Percentiles rank a stretch among this genome's conserved stretches.
Conservation (phyloP, 208 protist species). For the Strigomonas galati region DNA sequence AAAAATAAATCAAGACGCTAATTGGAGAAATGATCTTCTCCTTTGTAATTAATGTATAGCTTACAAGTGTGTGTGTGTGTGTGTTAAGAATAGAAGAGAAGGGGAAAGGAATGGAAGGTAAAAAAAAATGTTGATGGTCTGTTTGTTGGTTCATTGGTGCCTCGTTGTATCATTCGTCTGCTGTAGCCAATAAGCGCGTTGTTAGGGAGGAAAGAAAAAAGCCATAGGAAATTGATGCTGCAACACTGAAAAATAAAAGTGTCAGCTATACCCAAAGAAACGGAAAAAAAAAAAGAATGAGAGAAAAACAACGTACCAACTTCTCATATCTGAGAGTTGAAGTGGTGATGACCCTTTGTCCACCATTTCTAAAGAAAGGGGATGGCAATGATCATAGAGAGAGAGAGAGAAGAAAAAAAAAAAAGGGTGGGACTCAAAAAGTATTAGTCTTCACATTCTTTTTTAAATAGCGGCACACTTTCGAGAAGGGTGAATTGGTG, state of each 20-base stretch:
- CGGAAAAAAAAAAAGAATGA: no score
- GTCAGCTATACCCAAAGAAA: background rate
- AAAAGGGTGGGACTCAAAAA: slow-evolving; percentile 1
- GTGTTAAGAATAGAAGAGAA: slow-evolving; percentile 13
- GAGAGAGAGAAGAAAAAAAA: background rate
- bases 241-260: no score
- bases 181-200: no score
- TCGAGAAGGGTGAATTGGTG: slow-evolving; percentile 24
- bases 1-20: background rate
- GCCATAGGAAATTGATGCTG: no score
- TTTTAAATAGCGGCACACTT: slow-evolving; percentile 19
- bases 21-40: background rate
- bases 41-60: no score
- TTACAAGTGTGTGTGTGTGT: no score
- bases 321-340: slow-evolving; percentile 7
- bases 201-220: no score
- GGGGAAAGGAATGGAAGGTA: background rate
- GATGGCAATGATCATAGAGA: background rate
- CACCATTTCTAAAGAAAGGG: no score
- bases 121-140: no score
- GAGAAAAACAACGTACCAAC: background rate
- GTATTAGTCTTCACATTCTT: background rate
- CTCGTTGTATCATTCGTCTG: no score
- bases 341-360: no score
- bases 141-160: no score